Conservation (phyloP, 192 early-diverging fungal species). For the Backusella morwellensis region DNA sequence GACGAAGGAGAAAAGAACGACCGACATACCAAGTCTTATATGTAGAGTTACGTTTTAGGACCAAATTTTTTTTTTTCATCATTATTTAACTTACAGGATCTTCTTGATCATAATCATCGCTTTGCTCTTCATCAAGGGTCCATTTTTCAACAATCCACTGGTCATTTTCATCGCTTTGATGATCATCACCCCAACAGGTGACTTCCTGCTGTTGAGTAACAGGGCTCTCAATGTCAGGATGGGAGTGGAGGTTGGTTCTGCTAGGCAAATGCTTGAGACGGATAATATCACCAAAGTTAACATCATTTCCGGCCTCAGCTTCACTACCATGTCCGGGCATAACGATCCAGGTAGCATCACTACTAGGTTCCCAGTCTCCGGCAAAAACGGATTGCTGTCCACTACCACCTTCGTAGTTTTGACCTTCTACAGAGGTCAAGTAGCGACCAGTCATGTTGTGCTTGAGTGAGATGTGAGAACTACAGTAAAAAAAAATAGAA, state of each 20-base stretch:
- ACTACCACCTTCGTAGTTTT: conserved; percentile 45
- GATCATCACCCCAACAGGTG: conserved; percentile 49
- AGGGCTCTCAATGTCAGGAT: conserved; percentile 44
- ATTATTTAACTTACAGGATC: conserved; percentile 4
- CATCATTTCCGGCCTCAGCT: conserved; percentile 37
- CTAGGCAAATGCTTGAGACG: conserved; percentile 51
- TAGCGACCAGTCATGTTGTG: conserved; percentile 54
- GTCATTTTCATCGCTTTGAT: conserved; percentile 52
- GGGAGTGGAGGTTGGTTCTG: conserved; percentile 54
- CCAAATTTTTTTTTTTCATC: neutral
- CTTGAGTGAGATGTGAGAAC: conserved; percentile 49
- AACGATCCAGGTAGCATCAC: conserved; percentile 51
- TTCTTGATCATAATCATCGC: conserved; percentile 34
- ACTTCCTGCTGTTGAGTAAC: conserved; percentile 56
- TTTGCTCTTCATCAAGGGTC: conserved; percentile 19
- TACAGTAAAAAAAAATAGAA: neutral
- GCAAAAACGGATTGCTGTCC: conserved; percentile 56
- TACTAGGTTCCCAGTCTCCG: conserved; percentile 39
- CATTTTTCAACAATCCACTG: conserved; percentile 55
- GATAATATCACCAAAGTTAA: conserved; percentile 47
- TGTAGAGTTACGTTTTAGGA: neutral
- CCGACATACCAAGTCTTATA: conserved; percentile 43
- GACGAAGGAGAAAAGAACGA: conserved; percentile 45
- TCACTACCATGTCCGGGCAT: conserved; percentile 46
- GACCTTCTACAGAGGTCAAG: conserved; percentile 44